Evolutionary conservation across 257 asterid genomes (phyloP), one percentile per base, ranked within the genome.

Genomic region (Jaltomata sinuosa): DNA sequence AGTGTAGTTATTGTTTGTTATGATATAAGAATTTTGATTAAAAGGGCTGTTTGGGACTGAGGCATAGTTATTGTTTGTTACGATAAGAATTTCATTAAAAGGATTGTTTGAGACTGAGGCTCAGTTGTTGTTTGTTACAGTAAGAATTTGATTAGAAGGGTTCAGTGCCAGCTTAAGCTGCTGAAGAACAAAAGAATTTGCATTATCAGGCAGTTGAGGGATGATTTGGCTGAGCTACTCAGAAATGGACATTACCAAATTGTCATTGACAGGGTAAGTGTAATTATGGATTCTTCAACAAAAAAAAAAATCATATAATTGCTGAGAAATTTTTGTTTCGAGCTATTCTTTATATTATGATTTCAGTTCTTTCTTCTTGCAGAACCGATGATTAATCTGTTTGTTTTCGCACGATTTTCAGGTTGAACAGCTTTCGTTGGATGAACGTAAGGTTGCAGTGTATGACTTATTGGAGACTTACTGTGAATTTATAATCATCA

Each of bases 341-440:
- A n/a, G n/a, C 8, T 11, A 7, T 40, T 40, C 47, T 40, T 40
- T 40, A 40, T 40, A 40, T 40, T n/a, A n/a, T 55, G 15, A 0
- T 55, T n/a, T 55, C n/a, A n/a, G n/a, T n/a, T n/a, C 64, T 11
- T 40, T 40, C 7, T 45, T 1, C 50, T 45, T 8, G 14, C 50
- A 45, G 14, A 45, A 45, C 10, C 14, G 16, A 31, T 16, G 22
- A 77, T 77, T 27, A 32, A 45, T 45, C 14, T 32, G 25, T 65
- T 31, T 18, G 10, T 64, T 64, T 64, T 64, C 42, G 11, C 12
- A 31, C 14, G 3, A 21, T 83, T 52, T 85, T 83, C 89, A 95
- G 99, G 97, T 93, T 71, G 98, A 91, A 87, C 94, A 94, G 86
- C 84, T 95, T 12, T 85, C 87, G 53, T 87, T 80, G 89, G 99